Base-by-base conservation (phyloP, 1,284 basidiomycete genomes). In the Cystobasidium slooffiae region DNA sequence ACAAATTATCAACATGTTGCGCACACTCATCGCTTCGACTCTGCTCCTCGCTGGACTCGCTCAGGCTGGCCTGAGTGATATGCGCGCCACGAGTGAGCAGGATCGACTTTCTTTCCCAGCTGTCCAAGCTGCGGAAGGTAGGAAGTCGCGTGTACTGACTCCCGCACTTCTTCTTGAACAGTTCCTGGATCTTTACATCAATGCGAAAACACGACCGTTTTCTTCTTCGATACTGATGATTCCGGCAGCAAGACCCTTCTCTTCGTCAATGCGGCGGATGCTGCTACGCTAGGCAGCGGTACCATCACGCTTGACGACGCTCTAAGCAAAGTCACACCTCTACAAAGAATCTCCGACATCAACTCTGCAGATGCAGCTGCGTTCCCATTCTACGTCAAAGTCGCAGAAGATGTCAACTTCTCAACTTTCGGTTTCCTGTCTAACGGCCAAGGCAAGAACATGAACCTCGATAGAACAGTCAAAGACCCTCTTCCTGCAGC, bases 381-480 rank as follows among this genome's bases (percentile, higher is more conserved):
- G 22, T 75, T 55, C 53, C 24, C 51, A 3, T 78, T 77, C 44
- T 37, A 44, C 31, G 51, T 79, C n/a, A 59, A 68, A 51, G 56
- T 79, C n/a, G 72, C 62, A 0, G 51, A 70, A 51, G 72, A 73
- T 31, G 65, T 66, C 39, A 20, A 46, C 5, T 47, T 37, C 37
- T 51, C 77, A 66, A 72, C 75, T 14, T 76, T 75, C 49, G 78
- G 73, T 16, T 79, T 79, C 75, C 63, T 79, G 7, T 75, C 77
- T 1, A 76, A 79, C 59, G 78, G 77, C n/a, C 68, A 73, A 31
- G 78, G 78, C 68, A 79, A 79, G 69, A 74, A 76, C 59, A 68
- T 79, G 18, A 75, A 75, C 53, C 76, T 79, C 24, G 43, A 72
- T 5, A 68, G 78, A 41, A 68, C 74, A 12, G 76, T 79, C 53